Percentiles rank a stretch among this genome's conserved stretches.
Conservation (phyloP, 345 rosid species). For the Eucalyptus cloeziana region DNA sequence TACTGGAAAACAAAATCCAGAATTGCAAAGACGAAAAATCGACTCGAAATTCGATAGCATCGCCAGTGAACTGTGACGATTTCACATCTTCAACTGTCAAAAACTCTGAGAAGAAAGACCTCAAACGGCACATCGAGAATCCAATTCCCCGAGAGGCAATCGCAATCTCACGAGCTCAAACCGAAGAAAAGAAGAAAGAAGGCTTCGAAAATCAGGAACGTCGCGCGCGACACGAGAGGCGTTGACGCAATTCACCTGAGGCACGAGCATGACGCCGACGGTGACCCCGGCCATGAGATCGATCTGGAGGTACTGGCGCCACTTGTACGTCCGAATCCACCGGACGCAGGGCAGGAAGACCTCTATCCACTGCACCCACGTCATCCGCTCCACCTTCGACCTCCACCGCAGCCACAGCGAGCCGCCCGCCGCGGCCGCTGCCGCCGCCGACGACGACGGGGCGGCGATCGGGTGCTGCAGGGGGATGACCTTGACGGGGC, state of each 20-base stretch:
- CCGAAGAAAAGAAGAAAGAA: not conserved
- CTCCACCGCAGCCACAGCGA: slow-evolving; percentile 28
- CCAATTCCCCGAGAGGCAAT: not conserved
- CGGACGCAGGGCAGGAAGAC: slow-evolving; percentile 65
- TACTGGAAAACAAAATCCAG: not conserved
- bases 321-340: slow-evolving; percentile 75
- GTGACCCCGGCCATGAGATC: slow-evolving; percentile 96
- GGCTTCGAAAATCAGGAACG: not conserved
- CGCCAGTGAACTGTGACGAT: not conserved
- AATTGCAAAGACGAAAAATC: not conserved
- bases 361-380: slow-evolving; percentile 48
- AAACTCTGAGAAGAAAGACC: not conserved
- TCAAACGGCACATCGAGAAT: not conserved
- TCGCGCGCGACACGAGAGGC: not conserved
- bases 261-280: slow-evolving; percentile 97
- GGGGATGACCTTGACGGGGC: slow-evolving; percentile 68
- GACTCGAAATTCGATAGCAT: not conserved
- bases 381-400: slow-evolving; percentile 37
- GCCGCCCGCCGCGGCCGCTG: not conserved
- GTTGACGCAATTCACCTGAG: slow-evolving; percentile 53
- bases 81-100: not conserved
- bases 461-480: slow-evolving; percentile 57
- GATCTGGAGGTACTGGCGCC: slow-evolving; percentile 67
- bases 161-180: not conserved
- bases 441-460: slow-evolving; percentile 9